A percentile compares a stretch with the other conserved stretches of the same genome.
These are phyloP conservation scores for Phytophthora idaei DNA, from an alignment of 352 stramenopile species.

Conservation along the genomic window DNA sequence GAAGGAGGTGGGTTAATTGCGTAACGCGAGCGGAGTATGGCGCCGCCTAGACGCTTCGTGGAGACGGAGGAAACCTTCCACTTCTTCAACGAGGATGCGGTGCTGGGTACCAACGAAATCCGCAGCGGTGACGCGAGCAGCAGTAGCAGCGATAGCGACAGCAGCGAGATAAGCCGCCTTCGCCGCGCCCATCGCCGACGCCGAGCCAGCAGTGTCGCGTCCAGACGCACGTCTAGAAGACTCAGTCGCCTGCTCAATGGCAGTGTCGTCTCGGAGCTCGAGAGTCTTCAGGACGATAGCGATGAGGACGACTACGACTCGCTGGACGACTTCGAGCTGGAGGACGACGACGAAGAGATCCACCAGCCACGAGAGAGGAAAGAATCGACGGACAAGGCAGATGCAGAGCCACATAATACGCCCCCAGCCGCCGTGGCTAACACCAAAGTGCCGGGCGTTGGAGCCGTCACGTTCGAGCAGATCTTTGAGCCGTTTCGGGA, in stretches of 20 bases:
- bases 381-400: constrained; percentile 14
- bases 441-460: constrained; percentile 17
- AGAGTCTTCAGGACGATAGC: constrained; percentile 35
- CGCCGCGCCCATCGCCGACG: constrained; percentile 17
- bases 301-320: constrained; percentile 43
- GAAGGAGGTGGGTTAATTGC: constrained; percentile 1
- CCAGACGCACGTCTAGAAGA: constrained; percentile 25
- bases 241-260: constrained; percentile 27
- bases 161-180: constrained; percentile 19
- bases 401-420: constrained; percentile 16
- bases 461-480: constrained; percentile 44
- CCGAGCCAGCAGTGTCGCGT: constrained; percentile 33
- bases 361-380: constrained; percentile 22
- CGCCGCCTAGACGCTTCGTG: constrained; percentile 36
- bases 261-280: constrained; percentile 32
- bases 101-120: constrained; percentile 69
- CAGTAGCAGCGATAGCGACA: constrained; percentile 23
- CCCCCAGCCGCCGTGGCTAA: neutral
- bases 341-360: constrained; percentile 35
- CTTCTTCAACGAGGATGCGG: constrained; percentile 70
- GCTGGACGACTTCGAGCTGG: constrained; percentile 32
- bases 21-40: neutral
- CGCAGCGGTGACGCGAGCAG: constrained; percentile 37
- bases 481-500: constrained; percentile 66
- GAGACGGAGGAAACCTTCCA: constrained; percentile 69